These are phyloP conservation scores for Babesia ovis DNA, from an alignment of 169 alveolate species.

Conservation along the genomic window DNA sequence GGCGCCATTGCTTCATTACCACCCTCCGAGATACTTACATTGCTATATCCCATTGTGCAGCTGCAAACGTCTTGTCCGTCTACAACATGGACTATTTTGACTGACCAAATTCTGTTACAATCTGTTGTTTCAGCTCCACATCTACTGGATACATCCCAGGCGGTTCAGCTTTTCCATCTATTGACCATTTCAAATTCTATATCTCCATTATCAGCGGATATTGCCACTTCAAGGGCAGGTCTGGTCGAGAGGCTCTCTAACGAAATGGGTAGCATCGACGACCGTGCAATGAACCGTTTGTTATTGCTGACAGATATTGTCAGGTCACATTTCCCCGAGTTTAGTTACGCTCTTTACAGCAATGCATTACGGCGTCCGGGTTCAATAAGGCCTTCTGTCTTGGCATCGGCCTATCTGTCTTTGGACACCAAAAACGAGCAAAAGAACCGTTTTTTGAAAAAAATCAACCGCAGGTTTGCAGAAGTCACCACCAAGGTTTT, in stretches of 20 bases:
- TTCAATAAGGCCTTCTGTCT: constrained; percentile 2
- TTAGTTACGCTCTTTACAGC: constrained; percentile 1
- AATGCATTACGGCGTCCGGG: not conserved
- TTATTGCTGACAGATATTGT: not conserved
- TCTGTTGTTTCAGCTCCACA: not conserved
- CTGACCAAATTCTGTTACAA: constrained; percentile 8
- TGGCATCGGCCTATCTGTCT: constrained; percentile 15
- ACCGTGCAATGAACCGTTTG: constrained; percentile 10
- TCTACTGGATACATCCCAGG: constrained; percentile 8
- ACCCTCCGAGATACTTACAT: not conserved
- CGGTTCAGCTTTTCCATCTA: constrained; percentile 39
- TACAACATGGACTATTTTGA: constrained; percentile 33
- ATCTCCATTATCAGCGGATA: not conserved
- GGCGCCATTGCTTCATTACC: not conserved
- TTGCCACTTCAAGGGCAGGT: not conserved
- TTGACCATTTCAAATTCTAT: constrained; percentile 26
- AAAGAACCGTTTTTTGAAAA: not conserved
- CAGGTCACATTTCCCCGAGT: constrained; percentile 12
- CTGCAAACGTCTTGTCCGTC: constrained; percentile 17
- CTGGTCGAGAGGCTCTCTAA: not conserved
- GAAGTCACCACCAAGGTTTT: constrained; percentile 22
- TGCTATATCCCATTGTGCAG: constrained; percentile 27
- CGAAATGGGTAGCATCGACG: not conserved
- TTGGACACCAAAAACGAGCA: not conserved
- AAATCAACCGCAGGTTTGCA: not conserved